Evolutionary conservation across 2,329 filamentous ascomycete genomes (phyloP).

Genomic region (Beauveria bassiana): DNA sequence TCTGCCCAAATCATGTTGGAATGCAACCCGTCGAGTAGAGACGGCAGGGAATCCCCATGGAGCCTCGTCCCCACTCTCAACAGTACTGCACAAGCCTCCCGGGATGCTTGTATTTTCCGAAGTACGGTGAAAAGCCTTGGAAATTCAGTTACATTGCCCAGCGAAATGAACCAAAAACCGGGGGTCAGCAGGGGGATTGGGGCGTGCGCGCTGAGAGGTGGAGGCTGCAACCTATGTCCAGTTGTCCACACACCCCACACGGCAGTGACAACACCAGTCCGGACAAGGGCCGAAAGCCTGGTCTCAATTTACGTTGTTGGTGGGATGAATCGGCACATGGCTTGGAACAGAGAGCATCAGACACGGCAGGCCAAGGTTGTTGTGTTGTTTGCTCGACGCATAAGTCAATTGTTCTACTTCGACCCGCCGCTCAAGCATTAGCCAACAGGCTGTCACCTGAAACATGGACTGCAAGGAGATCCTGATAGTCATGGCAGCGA

Average conservation of each 20-base stretch:
- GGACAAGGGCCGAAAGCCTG: constrained; percentile 10
- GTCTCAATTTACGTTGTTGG: constrained; percentile 1
- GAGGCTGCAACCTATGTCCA: background rate
- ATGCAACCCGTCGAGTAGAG: background rate
- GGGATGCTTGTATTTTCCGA: background rate
- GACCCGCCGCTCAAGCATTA: background rate
- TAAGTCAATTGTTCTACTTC: background rate
- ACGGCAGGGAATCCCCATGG: background rate
- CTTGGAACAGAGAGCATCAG: background rate
- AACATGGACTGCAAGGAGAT: background rate
- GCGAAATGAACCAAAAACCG: constrained; percentile 2
- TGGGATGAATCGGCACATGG: background rate
- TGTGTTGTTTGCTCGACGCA: background rate
- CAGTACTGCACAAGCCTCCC: background rate
- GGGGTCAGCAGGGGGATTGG: background rate
- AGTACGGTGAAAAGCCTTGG: background rate
- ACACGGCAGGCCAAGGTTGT: background rate
- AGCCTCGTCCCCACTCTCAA: background rate
- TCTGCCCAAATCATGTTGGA: background rate
- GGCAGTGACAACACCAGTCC: background rate
- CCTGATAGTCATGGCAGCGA: background rate
- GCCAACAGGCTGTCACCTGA: background rate
- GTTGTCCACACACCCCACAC: constrained; percentile 4
- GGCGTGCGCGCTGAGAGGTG: background rate
- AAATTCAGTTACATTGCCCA: background rate